phyloP scores from a whole-genome alignment of 2,329 filamentous ascomycete species.

The Aspergillus sclerotialis region DNA sequence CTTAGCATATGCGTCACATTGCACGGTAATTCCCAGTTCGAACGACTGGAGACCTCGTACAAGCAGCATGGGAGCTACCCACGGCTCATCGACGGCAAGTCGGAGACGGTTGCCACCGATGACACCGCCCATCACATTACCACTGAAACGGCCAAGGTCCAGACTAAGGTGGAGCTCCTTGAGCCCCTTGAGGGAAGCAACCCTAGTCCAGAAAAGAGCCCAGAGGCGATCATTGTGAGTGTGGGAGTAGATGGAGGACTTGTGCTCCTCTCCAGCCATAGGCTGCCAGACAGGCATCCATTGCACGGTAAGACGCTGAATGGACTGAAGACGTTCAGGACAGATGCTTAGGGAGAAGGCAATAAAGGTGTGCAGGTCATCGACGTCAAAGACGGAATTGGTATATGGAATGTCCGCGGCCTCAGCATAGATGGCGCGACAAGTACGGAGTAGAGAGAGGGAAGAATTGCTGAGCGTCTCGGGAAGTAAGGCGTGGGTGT shows the following conservation, averaged over 20 bases:
- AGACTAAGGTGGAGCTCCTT: constrained; percentile 18
- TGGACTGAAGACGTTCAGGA: constrained; percentile 9
- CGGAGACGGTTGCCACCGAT: constrained; percentile 17
- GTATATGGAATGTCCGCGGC: constrained; percentile 22
- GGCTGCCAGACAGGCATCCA: constrained; percentile 31
- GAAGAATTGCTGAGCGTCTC: constrained; percentile 16
- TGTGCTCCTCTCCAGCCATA: constrained; percentile 21
- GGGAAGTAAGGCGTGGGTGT: constrained; percentile 22
- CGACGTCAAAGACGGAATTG: constrained; percentile 25
- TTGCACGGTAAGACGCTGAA: constrained; percentile 22
- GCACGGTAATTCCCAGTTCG: constrained; percentile 27
- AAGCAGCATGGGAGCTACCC: constrained; percentile 22
- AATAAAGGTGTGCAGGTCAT: constrained; percentile 31
- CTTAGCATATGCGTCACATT: constrained; percentile 23
- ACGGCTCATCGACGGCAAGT: constrained; percentile 19
- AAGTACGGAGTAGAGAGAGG: constrained; percentile 22
- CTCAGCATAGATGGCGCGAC: constrained; percentile 29
- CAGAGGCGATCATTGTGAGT: constrained; percentile 31
- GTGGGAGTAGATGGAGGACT: constrained; percentile 26
- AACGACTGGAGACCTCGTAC: constrained; percentile 23
- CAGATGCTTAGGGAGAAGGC: constrained; percentile 21
- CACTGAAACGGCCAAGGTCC: constrained; percentile 25
- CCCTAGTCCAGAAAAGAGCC: constrained; percentile 22
- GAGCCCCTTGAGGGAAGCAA: constrained; percentile 14
- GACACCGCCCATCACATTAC: constrained; percentile 8